These are phyloP conservation scores for Pseudomassariella vexata DNA, from an alignment of 2,329 filamentous ascomycete species.

Conservation along the genomic window DNA sequence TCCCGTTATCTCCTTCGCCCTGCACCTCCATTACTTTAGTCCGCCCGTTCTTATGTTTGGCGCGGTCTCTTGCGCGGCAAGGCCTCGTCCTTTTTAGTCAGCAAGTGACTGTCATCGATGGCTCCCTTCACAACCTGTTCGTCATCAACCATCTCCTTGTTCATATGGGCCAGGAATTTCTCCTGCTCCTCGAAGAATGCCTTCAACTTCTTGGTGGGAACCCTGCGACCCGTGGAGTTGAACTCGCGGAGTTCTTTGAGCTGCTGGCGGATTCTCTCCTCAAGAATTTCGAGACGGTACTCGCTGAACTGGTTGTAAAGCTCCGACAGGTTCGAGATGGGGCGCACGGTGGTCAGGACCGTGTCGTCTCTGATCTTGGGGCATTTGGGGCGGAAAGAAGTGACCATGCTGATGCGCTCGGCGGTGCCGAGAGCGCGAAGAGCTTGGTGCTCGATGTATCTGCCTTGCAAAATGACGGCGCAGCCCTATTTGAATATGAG, in stretches of 20 bases:
- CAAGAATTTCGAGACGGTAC: slow-evolving; percentile 58
- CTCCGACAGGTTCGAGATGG: slow-evolving; percentile 49
- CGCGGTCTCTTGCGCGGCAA: too few relatives aligned
- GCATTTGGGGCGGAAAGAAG: slow-evolving; percentile 55
- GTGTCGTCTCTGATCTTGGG: slow-evolving; percentile 52
- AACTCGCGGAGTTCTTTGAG: slow-evolving; percentile 35
- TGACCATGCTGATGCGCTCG: slow-evolving; percentile 62
- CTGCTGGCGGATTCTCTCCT: slow-evolving; percentile 47
- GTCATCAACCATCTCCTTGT: slow-evolving; percentile 25
- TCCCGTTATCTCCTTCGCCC: too few relatives aligned
- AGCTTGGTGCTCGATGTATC: slow-evolving; percentile 62
- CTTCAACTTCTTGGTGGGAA: slow-evolving; percentile 23
- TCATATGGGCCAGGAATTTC: slow-evolving; percentile 27
- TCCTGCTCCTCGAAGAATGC: slow-evolving; percentile 25
- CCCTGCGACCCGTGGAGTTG: slow-evolving; percentile 16
- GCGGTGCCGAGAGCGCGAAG: slow-evolving; percentile 50
- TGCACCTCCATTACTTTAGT: too few relatives aligned
- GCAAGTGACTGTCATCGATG: slow-evolving; percentile 17
- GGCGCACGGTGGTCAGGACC: slow-evolving; percentile 53
- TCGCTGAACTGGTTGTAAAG: slow-evolving; percentile 57
- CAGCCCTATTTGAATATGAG: slow-evolving; percentile 44
- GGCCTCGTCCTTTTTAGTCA: slow-evolving; percentile 8
- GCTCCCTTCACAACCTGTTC: slow-evolving; percentile 16
- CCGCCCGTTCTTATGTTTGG: too few relatives aligned
- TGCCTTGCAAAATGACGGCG: slow-evolving; percentile 60